Conservation (phyloP, 345 rosid species). For the Pelargonium nanum region DNA sequence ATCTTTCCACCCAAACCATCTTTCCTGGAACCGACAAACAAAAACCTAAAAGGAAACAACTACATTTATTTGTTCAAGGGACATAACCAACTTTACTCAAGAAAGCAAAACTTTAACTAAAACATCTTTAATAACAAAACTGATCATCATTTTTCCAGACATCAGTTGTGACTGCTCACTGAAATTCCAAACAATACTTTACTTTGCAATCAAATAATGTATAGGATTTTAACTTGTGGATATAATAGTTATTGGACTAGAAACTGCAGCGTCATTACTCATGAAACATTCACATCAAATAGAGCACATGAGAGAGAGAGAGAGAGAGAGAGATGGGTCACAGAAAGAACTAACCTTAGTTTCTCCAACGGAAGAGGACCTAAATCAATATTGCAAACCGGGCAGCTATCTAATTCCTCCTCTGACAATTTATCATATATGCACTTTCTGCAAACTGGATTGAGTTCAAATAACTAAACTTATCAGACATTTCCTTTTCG, state of each 20-base stretch:
- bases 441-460: slow-evolving; percentile 85
- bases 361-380: slow-evolving; percentile 82
- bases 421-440: slow-evolving; percentile 61
- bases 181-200: no score
- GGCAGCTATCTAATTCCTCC: slow-evolving; percentile 70
- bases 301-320: slow-evolving; percentile 1
- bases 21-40: background rate
- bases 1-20: background rate
- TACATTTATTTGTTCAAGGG: background rate
- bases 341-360: slow-evolving; percentile 41
- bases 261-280: no score
- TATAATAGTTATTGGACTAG: no score
- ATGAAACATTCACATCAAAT: background rate
- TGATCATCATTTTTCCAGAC: no score
- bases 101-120: no score
- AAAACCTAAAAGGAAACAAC: slow-evolving; percentile 11
- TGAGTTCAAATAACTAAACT: slow-evolving; percentile 1
- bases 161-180: background rate
- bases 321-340: slow-evolving; percentile 2
- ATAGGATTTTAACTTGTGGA: no score
- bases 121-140: no score
- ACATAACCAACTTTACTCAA: background rate
- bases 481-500: background rate
- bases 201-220: background rate
- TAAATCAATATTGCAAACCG: slow-evolving; percentile 69